Evolutionary conservation across 306 rosid genomes (phyloP).

Genomic region (Cucurbita ficifolia): DNA sequence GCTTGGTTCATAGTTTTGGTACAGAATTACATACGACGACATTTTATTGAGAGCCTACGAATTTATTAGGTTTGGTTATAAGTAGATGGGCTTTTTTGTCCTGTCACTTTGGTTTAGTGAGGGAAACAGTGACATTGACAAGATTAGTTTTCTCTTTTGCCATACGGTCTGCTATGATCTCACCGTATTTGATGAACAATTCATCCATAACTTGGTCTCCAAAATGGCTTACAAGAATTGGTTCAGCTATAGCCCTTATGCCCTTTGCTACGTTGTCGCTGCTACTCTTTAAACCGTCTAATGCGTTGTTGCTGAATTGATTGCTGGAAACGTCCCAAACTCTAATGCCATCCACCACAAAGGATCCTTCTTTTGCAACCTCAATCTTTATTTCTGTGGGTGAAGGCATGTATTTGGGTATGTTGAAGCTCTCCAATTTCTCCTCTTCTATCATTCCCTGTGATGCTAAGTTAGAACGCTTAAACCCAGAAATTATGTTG

Average conservation of each 20-base stretch:
- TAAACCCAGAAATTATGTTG: no score
- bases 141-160: conserved; percentile 6
- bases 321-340: conserved; percentile 13
- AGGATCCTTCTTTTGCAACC: conserved; percentile 26
- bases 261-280: conserved; percentile 10
- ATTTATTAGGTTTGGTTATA: no score
- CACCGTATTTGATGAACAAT: conserved; percentile 18
- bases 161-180: conserved; percentile 4
- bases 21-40: no score
- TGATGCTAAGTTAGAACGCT: no score
- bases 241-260: conserved; percentile 23
- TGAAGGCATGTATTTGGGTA: conserved; percentile 25
- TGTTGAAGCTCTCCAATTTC: conserved; percentile 19
- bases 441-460: conserved; percentile 25
- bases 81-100: no score
- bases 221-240: conserved; percentile 19
- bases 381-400: conserved; percentile 19
- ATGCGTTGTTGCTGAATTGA: not conserved
- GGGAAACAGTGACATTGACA: conserved; percentile 3
- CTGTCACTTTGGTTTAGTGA: not conserved
- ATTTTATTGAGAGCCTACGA: no score
- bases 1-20: no score
- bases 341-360: conserved; percentile 9
- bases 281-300: not conserved
- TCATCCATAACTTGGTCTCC: conserved; percentile 22